Base-by-base conservation (phyloP, 2,329 filamentous ascomycete genomes). In the Beauveria caledonica region DNA sequence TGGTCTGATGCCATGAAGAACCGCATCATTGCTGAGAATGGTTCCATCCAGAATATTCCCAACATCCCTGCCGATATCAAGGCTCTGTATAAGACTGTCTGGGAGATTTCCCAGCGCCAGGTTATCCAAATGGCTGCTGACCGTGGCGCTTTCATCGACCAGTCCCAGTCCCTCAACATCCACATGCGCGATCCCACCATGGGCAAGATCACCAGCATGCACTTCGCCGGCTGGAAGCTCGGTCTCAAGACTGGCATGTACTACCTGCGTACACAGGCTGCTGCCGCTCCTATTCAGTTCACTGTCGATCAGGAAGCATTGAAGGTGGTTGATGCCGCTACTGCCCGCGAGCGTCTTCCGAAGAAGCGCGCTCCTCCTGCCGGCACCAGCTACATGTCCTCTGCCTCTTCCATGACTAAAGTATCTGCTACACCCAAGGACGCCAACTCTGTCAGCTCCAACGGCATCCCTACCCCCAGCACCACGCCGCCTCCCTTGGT, bases 1-100 rank as follows among this genome's bases (percentile, higher is more conserved):
- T 99, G 94, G 94, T 97, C 93, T 52, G 93, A 99, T 77, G 91
- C 92, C 79, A 99, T 99, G 94, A 99, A 99, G 87, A 99, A 99
- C 82, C 92, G 94, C 69, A 99, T 99, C 82, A 99, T 99, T 70
- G 89, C 94, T 61, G 93, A 97, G 64, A 90, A 90, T 67, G 94
- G 94, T 66, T 97, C 93, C 21, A 89, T 99, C 60, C 94, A 97
- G 76, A 93, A 94, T 76, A 93, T 99, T 64, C 90, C 93, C 72
- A 97, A 95, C 77, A 97, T 99, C 64, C 93, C 94, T 15, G 85
- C 89, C 36, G 94, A 99, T 68, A 89, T 96, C 81, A 99, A 99
- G 81, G 86, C 88, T 44, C 84, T 99, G 7, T 99, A 99, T 85
- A 99, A 99, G 87, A 99, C 94, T 3, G 94, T 99, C 23, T 99